phyloP scores from a whole-genome alignment of 1,139 yeast genomes.

The Sugiyamaella pinicola region DNA sequence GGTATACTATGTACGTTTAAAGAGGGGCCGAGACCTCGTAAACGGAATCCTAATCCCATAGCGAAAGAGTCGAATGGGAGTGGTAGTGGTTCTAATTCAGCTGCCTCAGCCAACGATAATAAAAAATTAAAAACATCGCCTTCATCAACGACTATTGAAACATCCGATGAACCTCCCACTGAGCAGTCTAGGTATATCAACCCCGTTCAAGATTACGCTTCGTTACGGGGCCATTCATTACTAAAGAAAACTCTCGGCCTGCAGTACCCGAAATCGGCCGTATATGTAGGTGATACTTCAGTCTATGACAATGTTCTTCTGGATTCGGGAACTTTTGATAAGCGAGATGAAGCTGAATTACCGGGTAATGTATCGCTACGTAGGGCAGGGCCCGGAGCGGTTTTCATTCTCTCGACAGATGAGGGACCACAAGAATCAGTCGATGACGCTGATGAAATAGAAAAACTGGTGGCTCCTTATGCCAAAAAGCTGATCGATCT shows the following conservation, averaged over 20 bases:
- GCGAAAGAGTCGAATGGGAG: conserved; percentile 16
- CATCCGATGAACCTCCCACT: conserved; percentile 14
- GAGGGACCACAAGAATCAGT: conserved; percentile 35
- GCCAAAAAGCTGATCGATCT: conserved; percentile 46
- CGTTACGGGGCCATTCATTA: conserved; percentile 44
- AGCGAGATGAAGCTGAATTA: conserved; percentile 41
- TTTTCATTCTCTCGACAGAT: conserved; percentile 43
- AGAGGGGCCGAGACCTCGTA: conserved; percentile 37
- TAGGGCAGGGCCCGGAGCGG: conserved; percentile 41
- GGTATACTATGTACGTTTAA: conserved; percentile 43
- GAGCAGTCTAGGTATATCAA: conserved; percentile 26
- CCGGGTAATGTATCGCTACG: conserved; percentile 42
- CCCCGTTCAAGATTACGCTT: conserved; percentile 44
- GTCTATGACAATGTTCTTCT: conserved; percentile 42
- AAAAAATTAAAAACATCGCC: conserved; percentile 11
- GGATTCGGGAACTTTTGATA: conserved; percentile 38
- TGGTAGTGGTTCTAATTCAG: conserved; percentile 21
- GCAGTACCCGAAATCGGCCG: conserved; percentile 46
- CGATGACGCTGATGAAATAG: conserved; percentile 44
- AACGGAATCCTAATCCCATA: conserved; percentile 17
- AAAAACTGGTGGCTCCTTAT: conserved; percentile 47
- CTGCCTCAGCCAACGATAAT: conserved; percentile 10
- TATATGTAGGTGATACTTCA: conserved; percentile 44
- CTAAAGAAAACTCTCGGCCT: conserved; percentile 45
- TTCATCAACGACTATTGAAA: background rate